These are phyloP conservation scores for Luvunga scandens DNA, from an alignment of 345 rosid species.

Conservation along the genomic window DNA sequence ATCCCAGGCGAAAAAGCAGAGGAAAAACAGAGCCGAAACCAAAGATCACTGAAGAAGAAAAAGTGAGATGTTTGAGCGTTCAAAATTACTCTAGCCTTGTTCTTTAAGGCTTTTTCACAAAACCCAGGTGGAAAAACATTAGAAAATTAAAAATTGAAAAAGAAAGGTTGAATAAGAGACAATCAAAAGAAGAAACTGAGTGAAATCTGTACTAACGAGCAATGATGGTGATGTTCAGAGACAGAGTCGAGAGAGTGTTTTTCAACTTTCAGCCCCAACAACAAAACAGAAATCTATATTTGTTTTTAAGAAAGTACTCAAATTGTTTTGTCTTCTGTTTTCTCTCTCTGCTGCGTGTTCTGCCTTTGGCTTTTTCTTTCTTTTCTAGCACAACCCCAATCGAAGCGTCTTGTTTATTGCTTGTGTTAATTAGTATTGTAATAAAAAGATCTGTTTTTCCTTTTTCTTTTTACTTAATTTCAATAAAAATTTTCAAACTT, in stretches of 20 bases:
- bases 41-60: constrained; percentile 14
- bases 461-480: background rate
- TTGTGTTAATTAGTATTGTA: background rate
- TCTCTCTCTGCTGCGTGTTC: constrained; percentile 16
- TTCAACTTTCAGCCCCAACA: constrained; percentile 18
- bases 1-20: constrained; percentile 21
- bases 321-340: background rate
- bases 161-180: background rate
- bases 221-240: constrained; percentile 42
- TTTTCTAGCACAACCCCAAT: constrained; percentile 7
- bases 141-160: background rate
- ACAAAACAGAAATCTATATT: constrained; percentile 21
- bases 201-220: constrained; percentile 29
- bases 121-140: constrained; percentile 21
- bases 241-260: constrained; percentile 6
- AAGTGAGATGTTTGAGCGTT: background rate
- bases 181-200: constrained; percentile 10
- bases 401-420: constrained; percentile 14
- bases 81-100: background rate
- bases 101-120: constrained; percentile 11
- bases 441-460: background rate
- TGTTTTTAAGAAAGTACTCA: background rate
- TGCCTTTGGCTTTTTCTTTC: constrained; percentile 30
- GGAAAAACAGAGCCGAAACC: background rate
- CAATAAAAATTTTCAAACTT: background rate